These are phyloP conservation scores for Colletotrichum simmondsii DNA, from an alignment of 2,329 filamentous ascomycete genomes.

Conservation along the genomic window DNA sequence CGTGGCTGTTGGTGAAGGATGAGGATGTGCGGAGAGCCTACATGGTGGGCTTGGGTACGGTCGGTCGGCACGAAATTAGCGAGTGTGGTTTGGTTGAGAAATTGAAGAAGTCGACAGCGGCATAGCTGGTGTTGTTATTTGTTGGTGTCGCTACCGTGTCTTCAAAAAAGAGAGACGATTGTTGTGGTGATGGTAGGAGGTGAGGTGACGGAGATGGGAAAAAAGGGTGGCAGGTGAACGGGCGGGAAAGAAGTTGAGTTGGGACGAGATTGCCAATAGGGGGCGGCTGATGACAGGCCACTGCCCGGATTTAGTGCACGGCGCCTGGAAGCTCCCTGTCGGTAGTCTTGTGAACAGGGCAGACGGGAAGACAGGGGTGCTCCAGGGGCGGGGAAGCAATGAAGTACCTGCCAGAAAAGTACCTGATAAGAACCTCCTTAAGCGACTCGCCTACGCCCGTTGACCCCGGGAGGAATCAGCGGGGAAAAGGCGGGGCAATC, in stretches of 20 bases:
- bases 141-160: too few relatives aligned
- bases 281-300: conserved; percentile 20
- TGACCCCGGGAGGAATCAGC: conserved; percentile 1
- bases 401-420: too few relatives aligned
- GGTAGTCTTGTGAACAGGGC: not conserved
- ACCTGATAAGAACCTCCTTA: too few relatives aligned
- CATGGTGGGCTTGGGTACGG: not conserved
- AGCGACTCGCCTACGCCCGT: too few relatives aligned
- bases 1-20: not conserved
- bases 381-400: not conserved
- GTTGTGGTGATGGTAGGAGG: not conserved
- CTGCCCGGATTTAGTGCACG: conserved; percentile 15
- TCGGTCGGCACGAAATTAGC: not conserved
- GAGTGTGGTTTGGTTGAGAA: not conserved
- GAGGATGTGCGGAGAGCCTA: not conserved
- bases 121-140: not conserved
- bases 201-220: not conserved
- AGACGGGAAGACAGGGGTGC: conserved; percentile 5
- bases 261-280: conserved; percentile 17
- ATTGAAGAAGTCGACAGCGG: not conserved
- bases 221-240: not conserved
- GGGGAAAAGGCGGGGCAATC: conserved; percentile 15
- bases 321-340: conserved; percentile 22
- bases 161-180: not conserved
- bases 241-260: not conserved